Evolutionary conservation across 208 protist genomes (phyloP), one percentile per base, ranked within the genome.

Genomic region (Crithidia acanthocephali): DNA sequence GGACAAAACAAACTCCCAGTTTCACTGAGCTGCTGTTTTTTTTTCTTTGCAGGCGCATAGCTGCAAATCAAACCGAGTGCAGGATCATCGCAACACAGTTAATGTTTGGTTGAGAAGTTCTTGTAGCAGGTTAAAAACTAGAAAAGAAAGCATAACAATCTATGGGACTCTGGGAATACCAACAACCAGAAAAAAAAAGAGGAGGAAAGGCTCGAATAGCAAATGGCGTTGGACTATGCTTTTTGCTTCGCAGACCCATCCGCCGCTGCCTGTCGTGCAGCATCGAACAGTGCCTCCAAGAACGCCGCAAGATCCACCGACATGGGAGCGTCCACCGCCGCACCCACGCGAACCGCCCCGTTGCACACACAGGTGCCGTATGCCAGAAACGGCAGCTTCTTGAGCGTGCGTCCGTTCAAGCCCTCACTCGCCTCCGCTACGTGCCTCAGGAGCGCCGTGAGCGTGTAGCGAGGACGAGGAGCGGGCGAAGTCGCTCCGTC

Each of bases 371-470:
- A 86, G 2, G 45, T 25, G 18, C 84, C 62, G 40, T 75, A 94
- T 16, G 95, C 91, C 1, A 98, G 68, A 61, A 98, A 97, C 6
- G 98, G 95, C 15, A 98, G 45, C 72, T 98, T 98, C 74, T 96
- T 88, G 18, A 99, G 60, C 15, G 75, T 84, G 40, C 98, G 87
- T 0, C 96, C 98, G 58, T 89, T 98, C n/a, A 98, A 68, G 7
- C 87, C 90, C n/a, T 80, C 81, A 48, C 83, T 90, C 5, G 66
- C 40, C 22, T 57, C 59, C 18, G 90, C 84, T 18, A 96, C 64
- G n/a, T 72, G 65, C 5, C 27, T 18, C 22, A 74, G 48, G 28
- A 68, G 61, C 27, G 40, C 6, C 35, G 57, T 66, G 13, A 74
- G 25, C 11, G 50, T 70, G 45, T 53, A 64, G 1, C 27, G 20